Evolutionary conservation across 2,329 filamentous ascomycete genomes (phyloP), one percentile per base, ranked within the genome.

Genomic region (Blastomyces percursus): DNA sequence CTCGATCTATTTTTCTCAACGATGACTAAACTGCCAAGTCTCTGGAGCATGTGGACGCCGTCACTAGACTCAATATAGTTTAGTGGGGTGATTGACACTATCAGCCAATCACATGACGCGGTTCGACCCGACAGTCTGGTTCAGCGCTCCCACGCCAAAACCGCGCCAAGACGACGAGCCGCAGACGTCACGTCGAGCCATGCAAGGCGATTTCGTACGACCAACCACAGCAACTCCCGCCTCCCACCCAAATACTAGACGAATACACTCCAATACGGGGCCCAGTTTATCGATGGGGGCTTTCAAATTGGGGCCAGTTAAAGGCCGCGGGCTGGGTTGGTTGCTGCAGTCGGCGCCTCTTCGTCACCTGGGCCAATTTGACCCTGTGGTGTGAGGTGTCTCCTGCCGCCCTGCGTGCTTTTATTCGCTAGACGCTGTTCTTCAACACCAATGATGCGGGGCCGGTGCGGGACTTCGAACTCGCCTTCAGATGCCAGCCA

Each of bases 161-260:
- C 24, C 11, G 9, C 12, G 48, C 48, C 48, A 51, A 51, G 35
- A 40, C 19, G 30, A 16, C 54, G 54, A 56, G 54, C 35, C 54
- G 54, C 35, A 56, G 54, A 56, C 54, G 35, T 56, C 54, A 42
- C 54, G 40, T 42, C 54, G 7, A 56, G 35, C 54, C 19, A 56
- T 16, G 16, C 16, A 51, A 16, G 14, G 48, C 24, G 24, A 27
- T 30, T 27, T 27, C 27, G 32, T 35, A 35, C 51, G 14, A 54
- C 35, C 54, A 40, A 56, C 35, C 54, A 38, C 32, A 56, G 21
- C 19, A 38, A 4, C n/a, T n/a, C n/a, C n/a, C 35, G 35, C 19
- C 48, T 24, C 21, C 21, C 11, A 35, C 21, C 21, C 48, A 30
- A 35, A 40, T 56, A 56, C 54, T 19, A n/a, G 32, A 27, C 54